A percentile compares a stretch with the other conserved stretches of the same genome.
Evolutionary conservation across 2,329 filamentous ascomycete genomes (phyloP).

Genomic region (Trichoderma lentiforme): DNA sequence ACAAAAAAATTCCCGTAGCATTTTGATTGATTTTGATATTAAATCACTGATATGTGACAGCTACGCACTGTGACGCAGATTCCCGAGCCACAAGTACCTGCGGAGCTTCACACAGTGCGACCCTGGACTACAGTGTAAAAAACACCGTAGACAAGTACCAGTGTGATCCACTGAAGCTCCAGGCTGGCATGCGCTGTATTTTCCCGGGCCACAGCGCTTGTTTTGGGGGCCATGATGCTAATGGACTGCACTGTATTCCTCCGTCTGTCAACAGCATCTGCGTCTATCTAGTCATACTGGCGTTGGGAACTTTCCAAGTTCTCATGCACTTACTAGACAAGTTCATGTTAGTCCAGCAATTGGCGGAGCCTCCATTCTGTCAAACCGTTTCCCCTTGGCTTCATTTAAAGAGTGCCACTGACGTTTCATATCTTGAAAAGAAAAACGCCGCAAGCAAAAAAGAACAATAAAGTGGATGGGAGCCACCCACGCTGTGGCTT

Average conservation of each 20-base stretch:
- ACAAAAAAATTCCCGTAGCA: not conserved
- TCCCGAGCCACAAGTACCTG: not conserved
- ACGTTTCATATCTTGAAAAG: not conserved
- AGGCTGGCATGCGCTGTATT: conserved; percentile 11
- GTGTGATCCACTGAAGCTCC: not conserved
- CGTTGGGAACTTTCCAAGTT: not conserved
- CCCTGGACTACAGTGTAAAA: not conserved
- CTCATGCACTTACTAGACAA: not conserved
- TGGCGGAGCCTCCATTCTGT: not conserved
- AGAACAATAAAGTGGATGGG: not conserved
- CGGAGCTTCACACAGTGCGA: not conserved
- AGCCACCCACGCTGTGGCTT: not conserved
- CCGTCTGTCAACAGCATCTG: not conserved
- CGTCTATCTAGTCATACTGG: not conserved
- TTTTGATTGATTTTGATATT: not conserved
- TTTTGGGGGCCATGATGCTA: not conserved
- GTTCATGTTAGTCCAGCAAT: not conserved
- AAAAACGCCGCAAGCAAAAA: not conserved
- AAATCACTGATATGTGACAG: not conserved
- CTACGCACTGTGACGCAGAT: conserved; percentile 1
- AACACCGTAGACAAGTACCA: too few relatives aligned
- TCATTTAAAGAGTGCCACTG: not conserved
- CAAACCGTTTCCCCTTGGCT: not conserved
- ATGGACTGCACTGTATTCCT: not conserved
- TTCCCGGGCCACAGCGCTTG: not conserved